Evolutionary conservation across 1,284 basidiomycete genomes (phyloP), one percentile per base, ranked within the genome.

Genomic region (Malassezia nana): DNA sequence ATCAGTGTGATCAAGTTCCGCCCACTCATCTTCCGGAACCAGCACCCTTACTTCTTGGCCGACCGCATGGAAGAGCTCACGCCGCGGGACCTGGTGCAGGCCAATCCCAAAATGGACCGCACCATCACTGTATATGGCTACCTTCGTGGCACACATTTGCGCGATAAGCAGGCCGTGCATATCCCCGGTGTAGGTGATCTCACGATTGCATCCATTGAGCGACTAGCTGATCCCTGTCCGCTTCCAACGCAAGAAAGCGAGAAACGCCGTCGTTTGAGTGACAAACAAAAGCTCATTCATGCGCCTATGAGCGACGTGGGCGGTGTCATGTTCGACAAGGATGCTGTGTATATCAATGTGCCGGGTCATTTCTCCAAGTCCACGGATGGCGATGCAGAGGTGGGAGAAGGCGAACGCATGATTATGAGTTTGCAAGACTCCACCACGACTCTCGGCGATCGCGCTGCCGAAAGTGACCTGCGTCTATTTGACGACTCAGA

Each of bases 261-360:
- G 78, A 91, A 91, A 77, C 78, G 88, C 57, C 77, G 94, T 49
- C 90, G 87, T 74, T 79, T 99, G 72, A 91, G 86, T 64, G 92
- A 98, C 75, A 94, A 94, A 79, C 87, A 87, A 74, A 94, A 89
- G 74, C 78, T 95, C 4, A 84, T 96, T 6, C 89, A 98, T 75
- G 94, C 94, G 6, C 94, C 94, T 1, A 96, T 98, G 92, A 92
- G 88, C 73, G 92, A 95, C 69, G 86, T 96, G 2, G 92, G 92
- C 18, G 94, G 92, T 7, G 83, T 99, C 57, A 84, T 89, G 77
- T 96, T 94, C 71, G 94, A 99, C 78, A 96, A 96, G 75, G 94
- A 98, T 69, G 89, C 91, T 0, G 91, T 98, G 2, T 99, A 89
- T 79, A 86, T 99, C 65, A 96, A 95, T 69, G 91, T 96, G 3